Evolutionary conservation across 768 basidiomycete species (phyloP), one percentile per base, ranked within the genome.

Genomic region (Boletus pseudopeckii): DNA sequence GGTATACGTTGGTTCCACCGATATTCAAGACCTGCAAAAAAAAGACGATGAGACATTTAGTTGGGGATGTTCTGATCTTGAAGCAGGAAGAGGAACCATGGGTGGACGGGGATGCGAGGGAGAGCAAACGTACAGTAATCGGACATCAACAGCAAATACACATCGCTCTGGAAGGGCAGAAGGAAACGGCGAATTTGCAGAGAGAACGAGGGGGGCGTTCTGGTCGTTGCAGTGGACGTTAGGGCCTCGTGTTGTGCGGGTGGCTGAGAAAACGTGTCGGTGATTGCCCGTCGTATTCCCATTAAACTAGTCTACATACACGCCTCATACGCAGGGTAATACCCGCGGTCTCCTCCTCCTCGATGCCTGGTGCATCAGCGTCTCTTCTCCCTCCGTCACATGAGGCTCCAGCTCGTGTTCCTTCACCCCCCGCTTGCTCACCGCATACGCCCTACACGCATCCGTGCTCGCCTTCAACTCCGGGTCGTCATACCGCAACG

Each of bases 391-490:
- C 13, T 75, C 76, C 11, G 63, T 62, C 7, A 75, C 73, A 72
- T 85, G 80, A 26, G 88, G 88, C 74, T 86, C 74, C 46, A 89
- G 64, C 53, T 89, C 85, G 14, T 83, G 78, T 65, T 74, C 71
- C 44, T 69, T 71, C 5, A 86, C 76, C 0, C 85, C 86, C n/a
- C 88, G 72, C 61, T 77, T 70, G 52, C 75, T 75, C 55, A 83
- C 51, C 17, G 85, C 86, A 66, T 89, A 90, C 38, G 74, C 77
- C 61, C 86, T 71, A 64, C 87, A 89, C 44, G 83, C 85, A 53
- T 86, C 83, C 53, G 76, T 71, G 66, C 86, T 89, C 66, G 76
- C 71, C 57, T 67, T 72, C 52, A 90, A 65, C 64, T 68, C 75
- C 22, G 80, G 75, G 57, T 89, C 84, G 49, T 79, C 79, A 39